phyloP scores from a whole-genome alignment of 768 basidiomycete species.

The Boletus speciosus region DNA sequence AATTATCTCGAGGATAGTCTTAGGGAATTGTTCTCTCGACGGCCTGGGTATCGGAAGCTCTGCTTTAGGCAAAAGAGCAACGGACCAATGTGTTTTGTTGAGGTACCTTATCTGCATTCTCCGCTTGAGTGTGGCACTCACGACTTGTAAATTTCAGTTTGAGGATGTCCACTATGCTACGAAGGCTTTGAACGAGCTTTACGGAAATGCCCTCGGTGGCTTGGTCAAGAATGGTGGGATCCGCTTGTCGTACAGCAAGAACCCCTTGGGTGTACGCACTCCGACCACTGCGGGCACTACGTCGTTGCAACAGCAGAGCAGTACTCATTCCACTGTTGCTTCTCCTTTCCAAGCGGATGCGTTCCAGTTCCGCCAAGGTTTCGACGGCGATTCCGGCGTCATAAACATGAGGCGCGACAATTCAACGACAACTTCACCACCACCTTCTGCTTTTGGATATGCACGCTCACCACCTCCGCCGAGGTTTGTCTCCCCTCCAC shows the following conservation, averaged over 20 bases:
- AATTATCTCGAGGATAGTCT: constrained; percentile 86
- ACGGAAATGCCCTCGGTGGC: constrained; percentile 88
- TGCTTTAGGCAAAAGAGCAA: constrained; percentile 96
- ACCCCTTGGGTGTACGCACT: constrained; percentile 90
- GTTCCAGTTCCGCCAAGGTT: constrained; percentile 31
- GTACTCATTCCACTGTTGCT: constrained; percentile 13
- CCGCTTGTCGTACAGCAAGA: constrained; percentile 95
- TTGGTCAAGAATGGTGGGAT: constrained; percentile 95
- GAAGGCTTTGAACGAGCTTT: constrained; percentile 83
- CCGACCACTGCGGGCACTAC: constrained; percentile 52
- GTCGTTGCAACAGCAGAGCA: constrained; percentile 27
- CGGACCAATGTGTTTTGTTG: constrained; percentile 99
- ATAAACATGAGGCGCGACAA: constrained; percentile 26
- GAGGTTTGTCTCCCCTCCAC: constrained; percentile 33
- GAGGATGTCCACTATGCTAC: constrained; percentile 85
- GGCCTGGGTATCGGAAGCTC: constrained; percentile 85
- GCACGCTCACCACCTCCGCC: constrained; percentile 34
- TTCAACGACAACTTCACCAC: constrained; percentile 22
- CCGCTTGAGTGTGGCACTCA: not conserved
- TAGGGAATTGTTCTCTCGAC: constrained; percentile 73
- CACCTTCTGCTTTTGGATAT: constrained; percentile 26
- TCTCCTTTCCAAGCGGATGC: constrained; percentile 30
- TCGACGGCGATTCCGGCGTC: constrained; percentile 23
- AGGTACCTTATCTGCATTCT: constrained; percentile 48
- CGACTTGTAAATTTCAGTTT: constrained; percentile 50